A percentile compares a stretch with the other conserved stretches of the same genome.
phyloP scores from a whole-genome alignment of 345 rosid species.

The Eucalyptus leucophloia region DNA sequence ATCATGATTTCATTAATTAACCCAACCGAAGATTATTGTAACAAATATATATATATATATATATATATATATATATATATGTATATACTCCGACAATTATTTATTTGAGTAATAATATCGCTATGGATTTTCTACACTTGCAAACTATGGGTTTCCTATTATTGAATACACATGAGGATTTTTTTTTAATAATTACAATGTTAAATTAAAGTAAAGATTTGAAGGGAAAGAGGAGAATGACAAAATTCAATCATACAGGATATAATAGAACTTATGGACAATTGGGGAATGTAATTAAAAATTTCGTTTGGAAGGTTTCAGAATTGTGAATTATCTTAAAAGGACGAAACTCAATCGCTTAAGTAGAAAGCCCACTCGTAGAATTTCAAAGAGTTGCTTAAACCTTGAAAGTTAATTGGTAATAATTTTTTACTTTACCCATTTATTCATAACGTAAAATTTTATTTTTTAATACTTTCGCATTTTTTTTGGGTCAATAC shows the following conservation, averaged over 20 bases:
- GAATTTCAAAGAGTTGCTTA: neutral
- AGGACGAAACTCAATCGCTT: neutral
- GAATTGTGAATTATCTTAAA: neutral
- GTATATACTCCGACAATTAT: too few relatives aligned
- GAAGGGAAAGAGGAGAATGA: neutral
- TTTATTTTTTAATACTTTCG: too few relatives aligned
- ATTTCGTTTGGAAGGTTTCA: neutral
- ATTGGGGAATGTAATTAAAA: neutral
- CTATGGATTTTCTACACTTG: neutral
- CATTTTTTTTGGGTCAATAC: too few relatives aligned
- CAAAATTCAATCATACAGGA: neutral
- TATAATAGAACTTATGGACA: neutral
- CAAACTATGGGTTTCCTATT: neutral
- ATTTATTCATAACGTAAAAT: too few relatives aligned
- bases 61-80: neutral
- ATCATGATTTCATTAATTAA: too few relatives aligned
- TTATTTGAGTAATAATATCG: neutral
- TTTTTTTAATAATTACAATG: neutral
- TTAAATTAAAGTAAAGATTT: neutral
- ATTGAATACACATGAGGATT: neutral
- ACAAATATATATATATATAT: neutral
- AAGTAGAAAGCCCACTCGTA: neutral
- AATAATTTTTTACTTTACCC: too few relatives aligned
- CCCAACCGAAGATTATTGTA: too few relatives aligned
- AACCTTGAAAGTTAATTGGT: neutral